phyloP scores from a whole-genome alignment of 2,329 filamentous ascomycete genomes.

The Claviceps sorghi region DNA sequence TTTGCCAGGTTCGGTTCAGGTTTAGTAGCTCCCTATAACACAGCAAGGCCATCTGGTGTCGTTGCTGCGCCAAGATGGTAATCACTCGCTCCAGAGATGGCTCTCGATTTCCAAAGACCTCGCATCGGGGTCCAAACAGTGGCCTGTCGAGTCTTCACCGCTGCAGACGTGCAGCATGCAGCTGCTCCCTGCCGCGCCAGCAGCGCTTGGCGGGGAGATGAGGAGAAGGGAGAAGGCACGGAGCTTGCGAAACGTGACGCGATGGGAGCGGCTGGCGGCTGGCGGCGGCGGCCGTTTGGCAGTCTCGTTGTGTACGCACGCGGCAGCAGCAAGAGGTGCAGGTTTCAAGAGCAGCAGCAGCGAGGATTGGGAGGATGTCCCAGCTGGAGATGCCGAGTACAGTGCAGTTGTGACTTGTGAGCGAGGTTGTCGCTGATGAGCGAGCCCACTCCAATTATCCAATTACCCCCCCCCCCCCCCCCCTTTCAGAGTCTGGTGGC shows the following conservation, averaged over 20 bases:
- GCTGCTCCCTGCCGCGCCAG: constrained; percentile 31
- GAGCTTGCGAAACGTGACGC: not conserved
- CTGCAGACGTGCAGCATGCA: constrained; percentile 34
- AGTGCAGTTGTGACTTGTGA: constrained; percentile 8
- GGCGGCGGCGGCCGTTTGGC: constrained; percentile 8
- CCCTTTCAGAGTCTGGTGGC: constrained; percentile 7
- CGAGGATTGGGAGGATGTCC: constrained; percentile 5
- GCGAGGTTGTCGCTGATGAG: constrained; percentile 13
- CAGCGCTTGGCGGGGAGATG: constrained; percentile 4
- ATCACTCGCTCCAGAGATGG: constrained; percentile 18
- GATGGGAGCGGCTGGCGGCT: constrained; percentile 11
- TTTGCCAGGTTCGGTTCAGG: constrained; percentile 37
- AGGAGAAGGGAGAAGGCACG: not conserved
- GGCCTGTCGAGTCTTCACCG: constrained; percentile 26
- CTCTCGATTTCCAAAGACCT: constrained; percentile 4
- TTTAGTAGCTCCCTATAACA: constrained; percentile 34
- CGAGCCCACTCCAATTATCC: too few relatives aligned
- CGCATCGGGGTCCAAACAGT: constrained; percentile 7
- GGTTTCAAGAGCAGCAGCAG: not conserved
- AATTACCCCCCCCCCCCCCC: constrained; percentile 6
- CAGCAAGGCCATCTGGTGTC: constrained; percentile 27
- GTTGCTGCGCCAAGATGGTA: constrained; percentile 19
- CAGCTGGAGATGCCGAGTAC: constrained; percentile 12
- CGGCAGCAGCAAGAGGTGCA: not conserved
- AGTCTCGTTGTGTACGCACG: not conserved